Evolutionary conservation across 2,329 filamentous ascomycete species (phyloP).

Genomic region (Fusarium torreyae): DNA sequence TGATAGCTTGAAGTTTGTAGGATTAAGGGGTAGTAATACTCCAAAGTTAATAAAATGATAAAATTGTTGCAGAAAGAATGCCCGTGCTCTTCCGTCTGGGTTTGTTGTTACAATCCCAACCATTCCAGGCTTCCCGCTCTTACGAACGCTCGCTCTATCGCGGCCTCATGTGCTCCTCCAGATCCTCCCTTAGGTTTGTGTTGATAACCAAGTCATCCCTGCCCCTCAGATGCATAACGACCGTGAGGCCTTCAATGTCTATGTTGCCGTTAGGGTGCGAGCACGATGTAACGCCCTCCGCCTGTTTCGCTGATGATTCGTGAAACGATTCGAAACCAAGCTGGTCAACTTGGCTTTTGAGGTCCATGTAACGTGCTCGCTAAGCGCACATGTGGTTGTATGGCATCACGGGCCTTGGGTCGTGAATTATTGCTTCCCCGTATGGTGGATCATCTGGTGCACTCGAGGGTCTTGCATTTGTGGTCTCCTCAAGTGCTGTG

Average conservation of each 20-base stretch:
- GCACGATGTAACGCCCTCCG: constrained; percentile 40
- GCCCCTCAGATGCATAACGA: constrained; percentile 65
- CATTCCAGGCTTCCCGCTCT: constrained; percentile 7
- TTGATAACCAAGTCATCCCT: constrained; percentile 68
- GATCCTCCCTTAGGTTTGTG: constrained; percentile 59
- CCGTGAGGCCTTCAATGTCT: constrained; percentile 65
- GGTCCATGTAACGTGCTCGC: constrained; percentile 59
- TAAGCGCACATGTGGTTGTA: constrained; percentile 60
- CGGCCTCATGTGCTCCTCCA: constrained; percentile 47
- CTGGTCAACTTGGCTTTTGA: constrained; percentile 60
- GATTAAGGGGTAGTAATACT: background rate
- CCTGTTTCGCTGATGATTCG: constrained; percentile 23
- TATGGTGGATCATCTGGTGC: constrained; percentile 18
- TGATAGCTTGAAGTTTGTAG: background rate
- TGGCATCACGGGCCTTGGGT: constrained; percentile 55
- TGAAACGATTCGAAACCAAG: constrained; percentile 58
- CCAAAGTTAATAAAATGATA: background rate
- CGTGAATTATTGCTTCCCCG: constrained; percentile 48
- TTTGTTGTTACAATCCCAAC: constrained; percentile 13
- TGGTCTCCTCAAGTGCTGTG: constrained; percentile 12
- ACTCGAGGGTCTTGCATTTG: constrained; percentile 3
- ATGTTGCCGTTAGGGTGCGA: constrained; percentile 55
- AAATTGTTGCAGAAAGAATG: constrained; percentile 9
- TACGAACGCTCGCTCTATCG: constrained; percentile 4
- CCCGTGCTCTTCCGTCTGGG: constrained; percentile 1